Evolutionary conservation across 1,284 basidiomycete genomes (phyloP).

Genomic region (Trichosporon sp.): DNA sequence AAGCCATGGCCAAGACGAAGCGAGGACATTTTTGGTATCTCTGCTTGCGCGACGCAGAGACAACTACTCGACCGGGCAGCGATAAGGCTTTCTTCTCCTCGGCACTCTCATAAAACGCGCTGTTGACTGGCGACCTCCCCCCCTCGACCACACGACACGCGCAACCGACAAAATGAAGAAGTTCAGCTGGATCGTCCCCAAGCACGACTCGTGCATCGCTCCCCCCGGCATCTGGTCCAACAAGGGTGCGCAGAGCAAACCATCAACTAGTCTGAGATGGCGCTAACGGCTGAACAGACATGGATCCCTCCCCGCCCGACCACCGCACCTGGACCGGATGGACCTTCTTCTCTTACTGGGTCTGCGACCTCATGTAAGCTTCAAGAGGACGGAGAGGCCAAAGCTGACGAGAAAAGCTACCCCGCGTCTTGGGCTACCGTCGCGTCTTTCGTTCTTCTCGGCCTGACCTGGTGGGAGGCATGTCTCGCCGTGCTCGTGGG

Average conservation of each 20-base stretch:
- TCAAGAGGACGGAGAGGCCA: neutral
- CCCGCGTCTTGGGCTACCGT: constrained; percentile 37
- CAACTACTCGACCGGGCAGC: neutral
- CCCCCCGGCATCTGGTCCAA: constrained; percentile 39
- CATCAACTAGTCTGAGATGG: neutral
- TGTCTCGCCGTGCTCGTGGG: constrained; percentile 36
- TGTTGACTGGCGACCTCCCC: neutral
- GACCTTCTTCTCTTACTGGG: constrained; percentile 31
- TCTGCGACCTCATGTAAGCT: constrained; percentile 10
- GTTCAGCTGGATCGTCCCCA: constrained; percentile 31
- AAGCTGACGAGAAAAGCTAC: neutral
- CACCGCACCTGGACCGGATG: constrained; percentile 34
- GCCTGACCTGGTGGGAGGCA: constrained; percentile 34
- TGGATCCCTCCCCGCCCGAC: constrained; percentile 36
- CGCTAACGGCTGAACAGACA: constrained; percentile 24
- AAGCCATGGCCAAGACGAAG: neutral
- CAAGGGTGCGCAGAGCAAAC: constrained; percentile 26
- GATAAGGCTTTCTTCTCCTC: neutral
- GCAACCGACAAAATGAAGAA: constrained; percentile 1
- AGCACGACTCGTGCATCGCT: constrained; percentile 38
- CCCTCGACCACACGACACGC: neutral
- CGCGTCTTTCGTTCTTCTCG: constrained; percentile 31
- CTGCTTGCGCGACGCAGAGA: neutral
- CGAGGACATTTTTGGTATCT: neutral
- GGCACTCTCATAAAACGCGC: neutral